Conservation (phyloP, 306 rosid species). For the Medicago lupulina region DNA sequence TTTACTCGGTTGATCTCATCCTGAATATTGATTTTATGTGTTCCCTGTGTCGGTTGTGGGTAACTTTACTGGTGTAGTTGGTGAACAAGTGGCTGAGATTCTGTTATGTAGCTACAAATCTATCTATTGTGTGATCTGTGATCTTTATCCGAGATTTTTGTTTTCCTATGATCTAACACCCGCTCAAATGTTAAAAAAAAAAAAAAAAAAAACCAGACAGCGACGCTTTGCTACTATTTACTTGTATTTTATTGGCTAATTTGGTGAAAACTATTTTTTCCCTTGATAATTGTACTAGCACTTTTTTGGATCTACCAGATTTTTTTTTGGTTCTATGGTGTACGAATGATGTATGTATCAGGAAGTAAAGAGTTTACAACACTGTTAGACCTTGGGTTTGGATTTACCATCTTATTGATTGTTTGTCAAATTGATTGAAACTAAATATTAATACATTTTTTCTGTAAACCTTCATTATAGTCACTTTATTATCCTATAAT, state of each 20-base stretch:
- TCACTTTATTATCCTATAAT: background rate
- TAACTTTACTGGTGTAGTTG: conserved; percentile 7
- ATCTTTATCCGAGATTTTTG: conserved; percentile 27
- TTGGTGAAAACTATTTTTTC: background rate
- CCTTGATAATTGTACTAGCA: background rate
- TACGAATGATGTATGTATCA: no score
- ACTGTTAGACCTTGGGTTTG: no score
- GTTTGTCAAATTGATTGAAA: background rate
- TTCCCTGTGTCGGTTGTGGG: conserved; percentile 6
- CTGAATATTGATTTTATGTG: background rate
- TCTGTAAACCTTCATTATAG: background rate
- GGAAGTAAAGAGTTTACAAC: no score
- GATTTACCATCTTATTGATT: background rate
- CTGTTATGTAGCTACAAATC: conserved; percentile 19
- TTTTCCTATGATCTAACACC: conserved; percentile 11
- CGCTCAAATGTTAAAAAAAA: background rate
- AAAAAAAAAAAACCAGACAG: no score
- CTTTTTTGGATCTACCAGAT: background rate
- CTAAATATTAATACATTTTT: background rate
- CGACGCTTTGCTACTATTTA: no score
- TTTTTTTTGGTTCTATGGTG: no score
- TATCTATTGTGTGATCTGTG: background rate
- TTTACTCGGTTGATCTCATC: conserved; percentile 12
- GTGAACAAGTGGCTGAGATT: conserved; percentile 18
- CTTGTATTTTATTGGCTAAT: background rate